These are phyloP conservation scores for Pichia sp. DNA, from an alignment of 1,139 yeast species.

Conservation along the genomic window DNA sequence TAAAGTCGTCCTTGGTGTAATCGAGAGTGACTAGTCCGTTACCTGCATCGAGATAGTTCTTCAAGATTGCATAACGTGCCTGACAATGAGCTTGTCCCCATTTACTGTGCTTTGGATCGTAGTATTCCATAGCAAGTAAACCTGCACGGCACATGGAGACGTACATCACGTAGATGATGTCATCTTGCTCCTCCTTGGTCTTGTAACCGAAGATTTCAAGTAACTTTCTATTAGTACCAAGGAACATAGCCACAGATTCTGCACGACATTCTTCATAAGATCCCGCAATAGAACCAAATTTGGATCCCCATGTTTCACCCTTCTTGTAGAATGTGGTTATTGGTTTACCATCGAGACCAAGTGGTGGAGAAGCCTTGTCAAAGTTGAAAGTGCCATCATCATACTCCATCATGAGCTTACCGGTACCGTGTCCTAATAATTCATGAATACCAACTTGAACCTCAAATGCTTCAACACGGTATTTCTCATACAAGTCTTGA, in stretches of 20 bases:
- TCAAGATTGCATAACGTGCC: conserved; percentile 80
- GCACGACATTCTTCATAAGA: conserved; percentile 92
- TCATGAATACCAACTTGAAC: conserved; percentile 93
- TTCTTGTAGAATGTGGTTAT: conserved; percentile 62
- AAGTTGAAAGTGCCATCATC: conserved; percentile 64
- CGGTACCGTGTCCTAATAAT: conserved; percentile 88
- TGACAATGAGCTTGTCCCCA: conserved; percentile 99
- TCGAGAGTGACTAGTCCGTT: conserved; percentile 48
- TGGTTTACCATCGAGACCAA: conserved; percentile 49
- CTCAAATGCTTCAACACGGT: conserved; percentile 79
- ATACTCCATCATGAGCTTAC: conserved; percentile 62
- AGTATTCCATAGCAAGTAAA: conserved; percentile 68
- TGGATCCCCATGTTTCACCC: conserved; percentile 86
- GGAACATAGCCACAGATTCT: conserved; percentile 78
- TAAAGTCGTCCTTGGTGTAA: conserved; percentile 38
- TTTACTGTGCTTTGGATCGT: conserved; percentile 73
- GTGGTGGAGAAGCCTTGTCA: conserved; percentile 52
- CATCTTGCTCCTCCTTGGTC: conserved; percentile 50
- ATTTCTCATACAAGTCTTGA: conserved; percentile 54
- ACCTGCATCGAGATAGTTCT: conserved; percentile 65
- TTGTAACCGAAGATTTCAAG: conserved; percentile 67
- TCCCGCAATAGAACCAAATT: conserved; percentile 76
- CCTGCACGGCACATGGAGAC: conserved; percentile 88
- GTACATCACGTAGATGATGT: conserved; percentile 59
- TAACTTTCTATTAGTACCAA: conserved; percentile 61